Conservation (phyloP, 306 rosid genomes). For the Argentina anserina region DNA sequence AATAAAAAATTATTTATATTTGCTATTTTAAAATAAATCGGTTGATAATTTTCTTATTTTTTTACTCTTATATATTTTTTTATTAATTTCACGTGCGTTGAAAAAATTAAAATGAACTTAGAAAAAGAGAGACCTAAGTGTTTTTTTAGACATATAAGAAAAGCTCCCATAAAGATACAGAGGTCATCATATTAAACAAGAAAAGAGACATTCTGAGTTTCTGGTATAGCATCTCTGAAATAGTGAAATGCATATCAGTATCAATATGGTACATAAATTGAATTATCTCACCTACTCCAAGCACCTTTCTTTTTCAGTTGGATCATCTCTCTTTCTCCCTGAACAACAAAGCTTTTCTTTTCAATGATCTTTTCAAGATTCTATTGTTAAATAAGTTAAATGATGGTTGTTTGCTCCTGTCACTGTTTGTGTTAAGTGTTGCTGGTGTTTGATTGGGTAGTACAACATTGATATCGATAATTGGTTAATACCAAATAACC, state of each 20-base stretch:
- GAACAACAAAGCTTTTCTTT: conserved; percentile 3
- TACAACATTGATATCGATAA: conserved; percentile 14
- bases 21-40: too few species aligned
- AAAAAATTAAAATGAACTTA: too few species aligned
- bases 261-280: not conserved
- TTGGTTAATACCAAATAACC: conserved; percentile 12
- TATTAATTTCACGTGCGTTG: too few species aligned
- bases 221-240: not conserved
- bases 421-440: conserved; percentile 22
- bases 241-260: not conserved
- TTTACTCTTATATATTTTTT: too few species aligned
- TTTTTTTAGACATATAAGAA: too few species aligned
- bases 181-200: conserved; percentile 1
- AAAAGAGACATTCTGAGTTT: not conserved
- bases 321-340: not conserved
- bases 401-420: conserved; percentile 20
- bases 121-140: too few species aligned
- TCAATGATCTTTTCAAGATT: conserved; percentile 28
- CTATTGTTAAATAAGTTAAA: conserved; percentile 8
- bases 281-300: conserved; percentile 9
- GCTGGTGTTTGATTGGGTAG: conserved; percentile 33
- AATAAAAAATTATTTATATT: too few species aligned
- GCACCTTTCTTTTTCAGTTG: conserved; percentile 9
- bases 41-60: too few species aligned
- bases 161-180: too few species aligned